A percentile compares a stretch with the other conserved stretches of the same genome.
Evolutionary conservation across 352 stramenopile genomes (phyloP).

Genomic region (Phytophthora hibernalis): DNA sequence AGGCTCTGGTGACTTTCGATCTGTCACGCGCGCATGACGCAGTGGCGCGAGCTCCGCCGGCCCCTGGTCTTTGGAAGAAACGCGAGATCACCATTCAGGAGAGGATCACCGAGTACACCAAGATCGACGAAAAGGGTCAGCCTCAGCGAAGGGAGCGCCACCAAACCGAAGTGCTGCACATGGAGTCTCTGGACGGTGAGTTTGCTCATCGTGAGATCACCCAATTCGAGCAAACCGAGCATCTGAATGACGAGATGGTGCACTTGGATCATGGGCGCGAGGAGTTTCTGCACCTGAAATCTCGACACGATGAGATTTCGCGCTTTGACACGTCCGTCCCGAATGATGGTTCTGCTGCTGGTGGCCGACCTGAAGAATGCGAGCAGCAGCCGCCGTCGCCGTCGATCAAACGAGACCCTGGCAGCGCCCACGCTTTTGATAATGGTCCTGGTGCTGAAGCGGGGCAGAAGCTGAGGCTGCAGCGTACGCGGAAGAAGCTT

Average conservation of each 20-base stretch:
- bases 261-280: slow-evolving; percentile 81
- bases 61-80: slow-evolving; percentile 87
- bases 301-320: slow-evolving; percentile 83
- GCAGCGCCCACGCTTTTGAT: slow-evolving; percentile 2
- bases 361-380: slow-evolving; percentile 62
- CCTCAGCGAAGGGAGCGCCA: slow-evolving; percentile 84
- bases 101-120: slow-evolving; percentile 88
- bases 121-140: slow-evolving; percentile 84
- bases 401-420: slow-evolving; percentile 77
- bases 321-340: slow-evolving; percentile 84
- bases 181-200: slow-evolving; percentile 80
- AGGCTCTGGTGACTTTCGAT: slow-evolving; percentile 55
- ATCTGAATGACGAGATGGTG: slow-evolving; percentile 85
- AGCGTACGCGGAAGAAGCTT: slow-evolving; percentile 14
- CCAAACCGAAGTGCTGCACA: slow-evolving; percentile 87
- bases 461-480: slow-evolving; percentile 4
- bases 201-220: slow-evolving; percentile 88
- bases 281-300: slow-evolving; percentile 88
- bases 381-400: slow-evolving; percentile 79
- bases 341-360: slow-evolving; percentile 13
- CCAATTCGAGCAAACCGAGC: slow-evolving; percentile 86
- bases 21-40: slow-evolving; percentile 43
- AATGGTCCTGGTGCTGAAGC: slow-evolving; percentile 3
- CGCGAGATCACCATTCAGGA: slow-evolving; percentile 89
- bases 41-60: slow-evolving; percentile 54